These are phyloP conservation scores for Steccherinum ochraceum DNA, from an alignment of 768 basidiomycete genomes.

Conservation along the genomic window DNA sequence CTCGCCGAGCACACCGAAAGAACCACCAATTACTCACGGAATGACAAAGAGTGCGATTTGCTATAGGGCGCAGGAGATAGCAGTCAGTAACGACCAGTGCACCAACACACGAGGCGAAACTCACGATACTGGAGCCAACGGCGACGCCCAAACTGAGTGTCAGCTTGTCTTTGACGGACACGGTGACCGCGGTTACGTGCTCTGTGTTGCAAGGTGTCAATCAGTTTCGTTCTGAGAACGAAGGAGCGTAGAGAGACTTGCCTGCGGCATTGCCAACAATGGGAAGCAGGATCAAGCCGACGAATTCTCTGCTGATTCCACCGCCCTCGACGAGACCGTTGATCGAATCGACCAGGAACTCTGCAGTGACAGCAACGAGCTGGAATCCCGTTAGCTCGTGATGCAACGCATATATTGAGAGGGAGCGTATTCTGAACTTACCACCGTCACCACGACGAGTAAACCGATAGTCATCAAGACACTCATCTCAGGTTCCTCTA, in stretches of 20 bases:
- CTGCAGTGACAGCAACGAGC: conserved; percentile 57
- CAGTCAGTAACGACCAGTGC: not conserved
- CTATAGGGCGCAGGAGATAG: conserved; percentile 27
- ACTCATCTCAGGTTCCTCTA: conserved; percentile 52
- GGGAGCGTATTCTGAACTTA: conserved; percentile 26
- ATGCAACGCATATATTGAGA: not conserved
- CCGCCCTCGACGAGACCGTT: conserved; percentile 54
- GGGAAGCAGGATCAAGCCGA: conserved; percentile 84
- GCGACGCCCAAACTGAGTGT: conserved; percentile 81
- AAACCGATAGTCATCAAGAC: conserved; percentile 49
- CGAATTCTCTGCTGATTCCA: conserved; percentile 77
- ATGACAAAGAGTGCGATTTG: conserved; percentile 72
- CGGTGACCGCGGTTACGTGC: conserved; percentile 84
- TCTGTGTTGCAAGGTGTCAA: conserved; percentile 36
- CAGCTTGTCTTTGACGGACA: conserved; percentile 81
- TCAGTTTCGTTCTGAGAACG: not conserved
- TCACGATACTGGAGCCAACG: conserved; percentile 69
- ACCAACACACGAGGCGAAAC: conserved; percentile 17
- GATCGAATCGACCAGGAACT: conserved; percentile 79
- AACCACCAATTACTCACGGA: conserved; percentile 32
- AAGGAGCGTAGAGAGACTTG: conserved; percentile 20
- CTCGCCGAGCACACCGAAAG: not conserved
- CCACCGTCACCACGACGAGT: conserved; percentile 55
- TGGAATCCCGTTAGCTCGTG: conserved; percentile 18
- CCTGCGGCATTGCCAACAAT: conserved; percentile 78